Base-by-base conservation (phyloP, 352 stramenopile genomes). In the Plasmopara muralis region DNA sequence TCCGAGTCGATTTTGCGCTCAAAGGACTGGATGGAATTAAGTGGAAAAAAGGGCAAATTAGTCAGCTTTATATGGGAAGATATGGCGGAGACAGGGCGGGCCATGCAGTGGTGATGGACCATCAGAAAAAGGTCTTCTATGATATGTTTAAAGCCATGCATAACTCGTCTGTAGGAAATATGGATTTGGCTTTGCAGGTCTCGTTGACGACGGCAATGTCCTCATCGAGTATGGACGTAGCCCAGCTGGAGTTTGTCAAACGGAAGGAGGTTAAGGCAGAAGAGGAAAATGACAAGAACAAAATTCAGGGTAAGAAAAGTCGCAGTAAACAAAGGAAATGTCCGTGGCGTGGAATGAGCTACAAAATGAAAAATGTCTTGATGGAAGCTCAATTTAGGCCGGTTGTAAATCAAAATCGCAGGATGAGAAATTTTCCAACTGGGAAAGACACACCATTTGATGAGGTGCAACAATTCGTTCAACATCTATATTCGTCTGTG, bases 21-120 rank as follows among this genome's bases (percentile, higher is more conserved):
- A 89, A 89, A 60, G 82, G 80, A 0, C 67, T 92, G 44, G 77
- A 92, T 29, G 75, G 80, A 9, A 56, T 89, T 42, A 83, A 85
- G 48, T 86, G 81, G 72, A 89, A 85, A 53, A 77, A 77, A 52
- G 77, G 78, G 28, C 64, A 59, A 15, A 77, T 89, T 67, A 85
- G 76, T 45, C 74, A 92, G 50, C 58, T 87, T n/a, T 87, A 79
- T 52, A 63, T 83, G 28, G 77, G 76, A 2, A 53, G 70, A 2
- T 55, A 55, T 9, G 48, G 57, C 15, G 44, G 43, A 18, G 43
- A 63, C 20, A 50, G 50, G 42, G 62, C 53, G 1, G 69, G 75
- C 9, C 74, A 83, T 40, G 77, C 72, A 0, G 66, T 85, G 15
- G 64, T 89, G 2, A 47, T 89, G 9, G 76, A 92, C 50, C 77